Conservation (phyloP, 202 grass and related monocot genomes). For the Setaria viridis region DNA sequence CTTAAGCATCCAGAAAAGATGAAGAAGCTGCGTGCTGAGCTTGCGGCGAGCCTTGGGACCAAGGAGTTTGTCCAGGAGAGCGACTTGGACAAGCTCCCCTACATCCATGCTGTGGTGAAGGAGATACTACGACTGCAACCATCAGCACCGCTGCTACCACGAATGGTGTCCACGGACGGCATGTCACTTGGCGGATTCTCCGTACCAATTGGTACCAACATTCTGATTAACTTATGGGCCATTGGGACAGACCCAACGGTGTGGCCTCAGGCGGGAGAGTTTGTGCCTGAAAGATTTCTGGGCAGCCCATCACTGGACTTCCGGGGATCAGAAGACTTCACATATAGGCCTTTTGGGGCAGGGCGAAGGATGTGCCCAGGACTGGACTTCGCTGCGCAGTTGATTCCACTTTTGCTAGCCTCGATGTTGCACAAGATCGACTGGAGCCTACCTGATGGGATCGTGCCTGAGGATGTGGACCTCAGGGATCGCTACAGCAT, state of each 20-base stretch:
- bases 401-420: conserved; percentile 26
- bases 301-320: not conserved
- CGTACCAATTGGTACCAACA: not conserved
- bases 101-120: conserved; percentile 9
- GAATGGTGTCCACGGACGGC: conserved; percentile 5
- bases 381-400: not conserved
- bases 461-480: conserved; percentile 38
- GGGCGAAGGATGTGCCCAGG: conserved; percentile 18
- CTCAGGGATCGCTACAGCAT: conserved; percentile 22
- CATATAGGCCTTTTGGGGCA: conserved; percentile 34
- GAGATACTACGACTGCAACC: not conserved
- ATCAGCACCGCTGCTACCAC: not conserved
- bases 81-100: not conserved
- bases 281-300: conserved; percentile 49
- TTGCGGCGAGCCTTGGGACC: not conserved
- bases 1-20: conserved; percentile 11
- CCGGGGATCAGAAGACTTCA: conserved; percentile 1
- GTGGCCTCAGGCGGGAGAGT: conserved; percentile 27
- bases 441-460: conserved; percentile 39
- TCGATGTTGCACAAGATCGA: conserved; percentile 40
- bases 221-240: conserved; percentile 47
- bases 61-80: conserved; percentile 10
- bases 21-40: not conserved
- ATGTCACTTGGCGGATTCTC: conserved; percentile 28
- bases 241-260: conserved; percentile 28